These are phyloP conservation scores for Acacia concinna DNA, from an alignment of 331 rosid species.

Conservation along the genomic window DNA sequence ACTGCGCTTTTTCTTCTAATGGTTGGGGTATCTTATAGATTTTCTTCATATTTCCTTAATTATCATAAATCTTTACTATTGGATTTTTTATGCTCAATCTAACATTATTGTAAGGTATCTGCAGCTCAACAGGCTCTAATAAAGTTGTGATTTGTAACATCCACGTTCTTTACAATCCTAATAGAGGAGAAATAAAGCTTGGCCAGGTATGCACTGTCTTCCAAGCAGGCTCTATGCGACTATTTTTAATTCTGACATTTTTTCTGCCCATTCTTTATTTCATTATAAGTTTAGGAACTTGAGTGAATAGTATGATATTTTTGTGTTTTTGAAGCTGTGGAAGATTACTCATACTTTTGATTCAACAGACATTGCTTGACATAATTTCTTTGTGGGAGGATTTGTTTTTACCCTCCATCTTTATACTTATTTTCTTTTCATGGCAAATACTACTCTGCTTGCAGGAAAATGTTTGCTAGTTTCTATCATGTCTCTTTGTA, in stretches of 20 bases:
- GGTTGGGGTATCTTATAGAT: slow-evolving; percentile 1
- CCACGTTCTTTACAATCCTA: slow-evolving; percentile 91
- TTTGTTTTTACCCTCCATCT: not conserved
- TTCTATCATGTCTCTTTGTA: not conserved
- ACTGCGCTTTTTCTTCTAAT: slow-evolving; percentile 14
- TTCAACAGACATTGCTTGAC: not conserved
- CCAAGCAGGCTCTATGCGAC: slow-evolving; percentile 4
- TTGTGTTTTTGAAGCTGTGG: not conserved
- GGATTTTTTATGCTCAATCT: slow-evolving; percentile 24
- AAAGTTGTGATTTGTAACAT: slow-evolving; percentile 82
- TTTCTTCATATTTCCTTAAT: slow-evolving; percentile 8
- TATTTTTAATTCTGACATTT: not conserved
- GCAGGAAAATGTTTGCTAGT: not conserved
- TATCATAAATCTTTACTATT: not conserved
- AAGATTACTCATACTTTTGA: not conserved
- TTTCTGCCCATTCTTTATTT: not conserved
- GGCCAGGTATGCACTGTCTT: slow-evolving; percentile 71
- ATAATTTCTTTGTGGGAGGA: not conserved
- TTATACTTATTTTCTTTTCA: not conserved
- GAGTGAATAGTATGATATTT: not conserved
- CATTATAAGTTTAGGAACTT: not conserved
- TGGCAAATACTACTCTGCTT: not conserved
- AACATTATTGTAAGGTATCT: slow-evolving; percentile 33
- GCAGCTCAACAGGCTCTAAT: slow-evolving; percentile 58
- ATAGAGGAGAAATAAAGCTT: slow-evolving; percentile 91